Conservation (phyloP, 23 red algal species). For the Chondrus crispus region DNA sequence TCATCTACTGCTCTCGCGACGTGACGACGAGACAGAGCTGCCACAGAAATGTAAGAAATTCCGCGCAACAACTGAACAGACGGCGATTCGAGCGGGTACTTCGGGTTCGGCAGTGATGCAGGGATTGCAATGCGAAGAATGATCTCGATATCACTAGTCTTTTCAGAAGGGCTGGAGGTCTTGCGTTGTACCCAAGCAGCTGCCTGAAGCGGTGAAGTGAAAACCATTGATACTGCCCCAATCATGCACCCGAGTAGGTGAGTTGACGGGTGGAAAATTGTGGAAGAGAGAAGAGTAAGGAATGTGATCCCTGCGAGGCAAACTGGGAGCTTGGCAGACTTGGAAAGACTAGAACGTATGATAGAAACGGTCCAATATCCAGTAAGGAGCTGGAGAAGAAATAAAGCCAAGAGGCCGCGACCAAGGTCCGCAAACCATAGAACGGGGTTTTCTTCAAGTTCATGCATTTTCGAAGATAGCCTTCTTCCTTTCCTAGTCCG, state of each 20-base stretch:
- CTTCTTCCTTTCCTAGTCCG: background rate
- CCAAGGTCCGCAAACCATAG: constrained; percentile 2
- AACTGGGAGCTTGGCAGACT: constrained; percentile 1
- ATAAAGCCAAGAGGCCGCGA: background rate
- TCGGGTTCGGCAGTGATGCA: background rate
- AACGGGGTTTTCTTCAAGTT: constrained; percentile 26
- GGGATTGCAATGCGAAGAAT: constrained; percentile 49
- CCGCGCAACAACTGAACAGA: constrained; percentile 10
- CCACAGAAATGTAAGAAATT: background rate
- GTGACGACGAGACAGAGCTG: background rate
- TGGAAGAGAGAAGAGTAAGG: background rate
- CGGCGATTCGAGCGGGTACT: background rate
- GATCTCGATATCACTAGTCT: background rate
- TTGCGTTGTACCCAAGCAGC: background rate
- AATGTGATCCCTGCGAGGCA: background rate
- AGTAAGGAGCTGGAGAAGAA: background rate
- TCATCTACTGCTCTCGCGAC: background rate
- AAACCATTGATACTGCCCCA: background rate
- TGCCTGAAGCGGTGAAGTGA: constrained; percentile 33
- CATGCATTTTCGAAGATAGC: constrained; percentile 2
- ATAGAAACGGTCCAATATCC: constrained; percentile 15
- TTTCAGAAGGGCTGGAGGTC: background rate
- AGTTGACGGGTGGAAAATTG: constrained; percentile 6
- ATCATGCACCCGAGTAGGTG: constrained; percentile 20
- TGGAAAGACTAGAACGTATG: constrained; percentile 6